A percentile compares a stretch with the other conserved stretches of the same genome.
Evolutionary conservation across 192 early-diverging fungal genomes (phyloP).

Genomic region (Cladochytrium replicatum): DNA sequence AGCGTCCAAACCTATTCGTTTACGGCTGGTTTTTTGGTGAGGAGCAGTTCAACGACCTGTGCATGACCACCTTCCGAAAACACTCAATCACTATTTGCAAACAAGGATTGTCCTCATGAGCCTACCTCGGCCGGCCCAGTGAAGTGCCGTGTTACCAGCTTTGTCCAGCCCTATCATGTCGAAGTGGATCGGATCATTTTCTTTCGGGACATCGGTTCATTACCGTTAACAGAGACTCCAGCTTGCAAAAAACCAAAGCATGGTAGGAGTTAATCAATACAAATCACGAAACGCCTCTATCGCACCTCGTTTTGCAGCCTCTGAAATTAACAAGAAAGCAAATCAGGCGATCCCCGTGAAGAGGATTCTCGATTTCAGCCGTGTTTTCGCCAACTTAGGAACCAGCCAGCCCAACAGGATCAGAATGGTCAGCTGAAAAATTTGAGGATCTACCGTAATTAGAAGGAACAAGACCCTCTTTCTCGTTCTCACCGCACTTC

Average conservation of each 20-base stretch:
- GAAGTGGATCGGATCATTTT: too few relatives aligned
- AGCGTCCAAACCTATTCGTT: conserved; percentile 24
- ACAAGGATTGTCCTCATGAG: too few relatives aligned
- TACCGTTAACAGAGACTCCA: conserved; percentile 38
- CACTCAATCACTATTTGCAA: too few relatives aligned
- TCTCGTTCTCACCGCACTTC: conserved; percentile 37
- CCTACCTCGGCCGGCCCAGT: conserved; percentile 44
- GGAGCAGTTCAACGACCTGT: conserved; percentile 29
- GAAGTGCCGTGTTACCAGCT: conserved; percentile 41
- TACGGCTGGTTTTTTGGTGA: conserved; percentile 24
- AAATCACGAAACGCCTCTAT: too few relatives aligned
- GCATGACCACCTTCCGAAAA: conserved; percentile 40
- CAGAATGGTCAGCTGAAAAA: too few relatives aligned
- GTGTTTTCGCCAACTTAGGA: conserved; percentile 47
- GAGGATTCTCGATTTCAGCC: conserved; percentile 38
- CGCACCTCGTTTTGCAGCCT: conserved; percentile 34
- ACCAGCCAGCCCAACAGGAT: too few relatives aligned
- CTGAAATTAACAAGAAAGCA: conserved; percentile 6
- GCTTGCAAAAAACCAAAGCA: conserved; percentile 25
- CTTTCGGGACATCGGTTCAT: too few relatives aligned
- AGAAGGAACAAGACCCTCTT: conserved; percentile 37
- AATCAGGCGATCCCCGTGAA: conserved; percentile 29
- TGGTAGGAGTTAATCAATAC: conserved; percentile 2
- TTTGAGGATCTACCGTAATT: conserved; percentile 41
- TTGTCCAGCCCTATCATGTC: conserved; percentile 40